These are phyloP conservation scores for Grosmannia serpens DNA, from an alignment of 2,329 filamentous ascomycete genomes.

Conservation along the genomic window DNA sequence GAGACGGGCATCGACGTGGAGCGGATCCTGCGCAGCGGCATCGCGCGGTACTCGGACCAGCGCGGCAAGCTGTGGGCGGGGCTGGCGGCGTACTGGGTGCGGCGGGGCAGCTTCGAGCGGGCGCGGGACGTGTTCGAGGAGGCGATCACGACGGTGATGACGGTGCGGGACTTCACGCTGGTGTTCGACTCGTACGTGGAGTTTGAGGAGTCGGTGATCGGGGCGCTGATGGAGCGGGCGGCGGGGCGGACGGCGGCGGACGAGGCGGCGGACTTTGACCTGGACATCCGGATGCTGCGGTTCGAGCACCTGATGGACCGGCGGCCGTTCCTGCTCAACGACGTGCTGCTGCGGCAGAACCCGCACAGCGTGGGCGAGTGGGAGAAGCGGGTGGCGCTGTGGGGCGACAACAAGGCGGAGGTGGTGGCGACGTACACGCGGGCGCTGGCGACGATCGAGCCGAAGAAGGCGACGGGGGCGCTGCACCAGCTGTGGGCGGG, in stretches of 20 bases:
- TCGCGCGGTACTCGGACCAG: slow-evolving; percentile 83
- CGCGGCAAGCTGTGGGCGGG: slow-evolving; percentile 91
- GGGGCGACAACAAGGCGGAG: slow-evolving; percentile 86
- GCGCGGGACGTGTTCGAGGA: slow-evolving; percentile 92
- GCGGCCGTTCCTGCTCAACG: slow-evolving; percentile 88
- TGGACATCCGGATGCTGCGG: slow-evolving; percentile 94
- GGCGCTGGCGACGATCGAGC: slow-evolving; percentile 83
- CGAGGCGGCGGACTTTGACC: slow-evolving; percentile 79
- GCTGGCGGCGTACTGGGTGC: slow-evolving; percentile 93
- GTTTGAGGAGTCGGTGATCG: slow-evolving; percentile 93
- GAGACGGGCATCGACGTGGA: slow-evolving; percentile 83
- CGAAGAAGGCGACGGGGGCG: slow-evolving; percentile 85
- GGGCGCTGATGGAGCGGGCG: slow-evolving; percentile 80
- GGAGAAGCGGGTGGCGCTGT: slow-evolving; percentile 92
- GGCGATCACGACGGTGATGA: slow-evolving; percentile 96
- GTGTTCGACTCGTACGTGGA: slow-evolving; percentile 95
- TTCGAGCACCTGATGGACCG: slow-evolving; percentile 98
- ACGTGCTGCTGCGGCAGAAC: slow-evolving; percentile 89
- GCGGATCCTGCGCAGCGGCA: slow-evolving; percentile 83
- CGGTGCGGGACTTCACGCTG: slow-evolving; percentile 89
- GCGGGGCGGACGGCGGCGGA: slow-evolving; percentile 76
- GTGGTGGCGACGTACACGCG: slow-evolving; percentile 90
- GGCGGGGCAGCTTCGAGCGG: slow-evolving; percentile 80
- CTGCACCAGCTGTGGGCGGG: slow-evolving; percentile 95
- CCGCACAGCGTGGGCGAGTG: slow-evolving; percentile 93